A percentile compares a stretch with the other conserved stretches of the same genome.
Conservation (phyloP, 345 rosid species). For the Sonneratia alba region DNA sequence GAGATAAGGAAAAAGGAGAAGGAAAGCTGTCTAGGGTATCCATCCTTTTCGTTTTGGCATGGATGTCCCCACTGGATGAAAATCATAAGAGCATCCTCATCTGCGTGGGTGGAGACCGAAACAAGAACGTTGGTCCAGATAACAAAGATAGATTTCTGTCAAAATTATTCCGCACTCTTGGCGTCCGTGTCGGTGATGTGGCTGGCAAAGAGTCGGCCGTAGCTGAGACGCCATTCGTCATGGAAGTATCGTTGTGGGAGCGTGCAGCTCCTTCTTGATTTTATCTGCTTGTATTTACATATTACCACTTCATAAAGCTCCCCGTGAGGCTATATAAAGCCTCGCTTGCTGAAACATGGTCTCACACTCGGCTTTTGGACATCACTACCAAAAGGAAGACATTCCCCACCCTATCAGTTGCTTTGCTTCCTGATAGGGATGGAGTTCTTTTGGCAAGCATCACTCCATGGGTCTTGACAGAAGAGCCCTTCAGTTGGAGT, state of each 20-base stretch:
- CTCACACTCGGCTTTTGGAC: constrained; percentile 24
- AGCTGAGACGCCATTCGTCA: neutral
- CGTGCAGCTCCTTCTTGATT: neutral
- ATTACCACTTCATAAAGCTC: neutral
- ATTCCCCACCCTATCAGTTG: constrained; percentile 18
- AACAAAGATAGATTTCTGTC: too few species aligned
- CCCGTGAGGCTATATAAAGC: constrained; percentile 33
- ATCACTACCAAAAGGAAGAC: neutral
- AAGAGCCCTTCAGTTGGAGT: constrained; percentile 11
- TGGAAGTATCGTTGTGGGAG: neutral
- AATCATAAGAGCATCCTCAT: too few species aligned
- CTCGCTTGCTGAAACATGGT: constrained; percentile 9
- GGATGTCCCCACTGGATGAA: constrained; percentile 13
- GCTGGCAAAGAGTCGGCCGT: too few species aligned
- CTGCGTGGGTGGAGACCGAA: neutral
- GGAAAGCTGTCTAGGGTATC: neutral
- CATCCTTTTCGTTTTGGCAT: constrained; percentile 14
- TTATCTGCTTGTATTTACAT: neutral
- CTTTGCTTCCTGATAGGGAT: constrained; percentile 24
- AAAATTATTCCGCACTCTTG: too few species aligned
- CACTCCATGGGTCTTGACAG: constrained; percentile 26
- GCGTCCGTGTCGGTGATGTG: too few species aligned
- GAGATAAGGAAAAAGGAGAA: constrained; percentile 1
- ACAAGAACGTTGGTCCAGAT: too few species aligned
- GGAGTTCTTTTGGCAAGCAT: constrained; percentile 19